Percentiles rank a stretch among this genome's conserved stretches.
Evolutionary conservation across 192 early-diverging fungal species (phyloP).

Genomic region (Coemansia sp.): DNA sequence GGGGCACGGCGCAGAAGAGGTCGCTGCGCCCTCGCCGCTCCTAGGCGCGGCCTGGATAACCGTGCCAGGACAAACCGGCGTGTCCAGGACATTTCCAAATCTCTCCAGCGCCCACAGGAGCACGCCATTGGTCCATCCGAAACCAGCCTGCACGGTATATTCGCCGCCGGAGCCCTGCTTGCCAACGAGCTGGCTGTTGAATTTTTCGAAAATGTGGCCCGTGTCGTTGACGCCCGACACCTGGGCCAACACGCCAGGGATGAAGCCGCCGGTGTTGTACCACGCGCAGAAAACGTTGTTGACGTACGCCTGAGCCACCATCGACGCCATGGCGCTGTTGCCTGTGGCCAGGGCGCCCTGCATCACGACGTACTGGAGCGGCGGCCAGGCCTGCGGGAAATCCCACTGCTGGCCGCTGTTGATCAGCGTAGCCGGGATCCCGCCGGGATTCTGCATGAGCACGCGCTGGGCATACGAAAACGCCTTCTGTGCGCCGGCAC

Average conservation of each 20-base stretch:
- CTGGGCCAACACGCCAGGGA: constrained; percentile 52
- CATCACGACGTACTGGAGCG: constrained; percentile 58
- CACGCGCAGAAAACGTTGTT: constrained; percentile 64
- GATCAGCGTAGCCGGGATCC: constrained; percentile 57
- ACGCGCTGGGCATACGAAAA: constrained; percentile 40
- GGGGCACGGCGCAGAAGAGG: constrained; percentile 1
- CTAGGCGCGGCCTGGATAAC: background rate
- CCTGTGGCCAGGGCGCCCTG: constrained; percentile 44
- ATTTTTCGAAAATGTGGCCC: constrained; percentile 79
- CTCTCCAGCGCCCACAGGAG: constrained; percentile 59
- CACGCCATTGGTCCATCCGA: constrained; percentile 79
- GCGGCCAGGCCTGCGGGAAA: constrained; percentile 69
- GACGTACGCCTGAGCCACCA: constrained; percentile 56
- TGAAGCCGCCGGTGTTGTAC: constrained; percentile 63
- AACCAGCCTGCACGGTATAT: constrained; percentile 66
- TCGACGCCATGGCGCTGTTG: constrained; percentile 16
- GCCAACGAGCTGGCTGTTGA: constrained; percentile 54
- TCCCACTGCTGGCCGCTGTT: constrained; percentile 72
- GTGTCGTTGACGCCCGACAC: constrained; percentile 42
- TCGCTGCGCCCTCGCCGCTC: background rate
- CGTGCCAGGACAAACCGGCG: constrained; percentile 27
- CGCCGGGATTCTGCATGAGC: constrained; percentile 56
- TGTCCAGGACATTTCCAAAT: constrained; percentile 33
- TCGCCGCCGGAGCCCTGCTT: constrained; percentile 62
- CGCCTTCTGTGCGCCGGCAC: constrained; percentile 18